These are phyloP conservation scores for Brettanomyces sp. DNA, from an alignment of 805 yeast species.

Conservation along the genomic window DNA sequence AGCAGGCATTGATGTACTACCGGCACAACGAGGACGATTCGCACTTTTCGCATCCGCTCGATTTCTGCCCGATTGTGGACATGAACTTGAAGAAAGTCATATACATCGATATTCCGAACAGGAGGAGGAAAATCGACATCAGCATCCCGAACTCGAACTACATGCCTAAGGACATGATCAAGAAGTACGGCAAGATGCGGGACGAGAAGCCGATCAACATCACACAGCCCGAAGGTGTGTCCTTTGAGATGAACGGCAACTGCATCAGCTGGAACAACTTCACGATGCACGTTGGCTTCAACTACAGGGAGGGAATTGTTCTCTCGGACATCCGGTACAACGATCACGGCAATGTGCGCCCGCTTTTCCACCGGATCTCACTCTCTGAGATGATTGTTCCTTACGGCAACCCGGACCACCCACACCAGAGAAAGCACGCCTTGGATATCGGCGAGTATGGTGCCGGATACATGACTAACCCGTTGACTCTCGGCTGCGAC, in stretches of 20 bases:
- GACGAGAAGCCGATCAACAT: conserved; percentile 56
- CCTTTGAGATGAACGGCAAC: conserved; percentile 62
- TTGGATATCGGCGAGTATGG: conserved; percentile 84
- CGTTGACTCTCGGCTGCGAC: conserved; percentile 71
- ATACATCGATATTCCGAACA: conserved; percentile 64
- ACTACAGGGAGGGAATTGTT: conserved; percentile 79
- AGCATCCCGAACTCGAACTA: conserved; percentile 55
- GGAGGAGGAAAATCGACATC: conserved; percentile 64
- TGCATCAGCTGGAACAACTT: conserved; percentile 72
- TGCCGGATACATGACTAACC: conserved; percentile 80
- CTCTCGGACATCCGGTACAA: conserved; percentile 64
- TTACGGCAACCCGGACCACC: conserved; percentile 69
- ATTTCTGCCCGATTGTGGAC: conserved; percentile 76
- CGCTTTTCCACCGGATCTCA: conserved; percentile 71
- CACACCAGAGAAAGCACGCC: conserved; percentile 81
- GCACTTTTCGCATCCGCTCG: conserved; percentile 58
- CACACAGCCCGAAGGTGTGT: conserved; percentile 77
- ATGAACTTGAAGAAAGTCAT: conserved; percentile 61
- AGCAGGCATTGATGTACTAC: conserved; percentile 75
- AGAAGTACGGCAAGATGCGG: conserved; percentile 57
- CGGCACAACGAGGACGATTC: conserved; percentile 70
- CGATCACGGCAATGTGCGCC: conserved; percentile 66
- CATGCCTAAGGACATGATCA: conserved; percentile 55
- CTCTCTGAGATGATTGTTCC: conserved; percentile 81
- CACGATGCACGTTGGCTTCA: conserved; percentile 72